A percentile compares a stretch with the other conserved stretches of the same genome.
Evolutionary conservation across 257 asterid genomes (phyloP).

Genomic region (Jaltomata sinuosa): DNA sequence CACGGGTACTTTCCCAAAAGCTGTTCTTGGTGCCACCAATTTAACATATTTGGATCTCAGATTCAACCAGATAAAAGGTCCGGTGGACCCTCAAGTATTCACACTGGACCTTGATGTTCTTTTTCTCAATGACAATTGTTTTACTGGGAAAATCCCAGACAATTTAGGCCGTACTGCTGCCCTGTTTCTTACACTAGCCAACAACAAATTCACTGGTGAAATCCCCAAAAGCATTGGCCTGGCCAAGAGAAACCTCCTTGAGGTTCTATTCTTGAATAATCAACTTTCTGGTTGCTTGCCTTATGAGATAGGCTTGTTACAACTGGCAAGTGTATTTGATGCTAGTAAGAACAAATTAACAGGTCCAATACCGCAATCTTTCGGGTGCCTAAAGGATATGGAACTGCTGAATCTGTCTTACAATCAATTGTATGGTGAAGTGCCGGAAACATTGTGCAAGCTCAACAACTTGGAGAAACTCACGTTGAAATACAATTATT

Average conservation of each 20-base stretch:
- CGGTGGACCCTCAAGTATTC: slow-evolving; percentile 32
- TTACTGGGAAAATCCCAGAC: slow-evolving; percentile 31
- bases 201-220: slow-evolving; percentile 37
- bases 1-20: slow-evolving; percentile 34
- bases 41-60: slow-evolving; percentile 59
- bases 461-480: slow-evolving; percentile 9
- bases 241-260: slow-evolving; percentile 16
- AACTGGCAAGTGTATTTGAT: slow-evolving; percentile 25
- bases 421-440: slow-evolving; percentile 43
- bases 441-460: slow-evolving; percentile 52
- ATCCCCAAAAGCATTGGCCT: slow-evolving; percentile 50
- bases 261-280: slow-evolving; percentile 37
- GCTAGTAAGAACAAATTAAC: slow-evolving; percentile 48
- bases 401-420: slow-evolving; percentile 17
- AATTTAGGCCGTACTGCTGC: slow-evolving; percentile 34
- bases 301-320: slow-evolving; percentile 38
- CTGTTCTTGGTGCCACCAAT: slow-evolving; percentile 30
- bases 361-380: slow-evolving; percentile 53
- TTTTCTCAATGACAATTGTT: slow-evolving; percentile 54
- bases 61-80: slow-evolving; percentile 36
- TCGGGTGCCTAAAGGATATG: slow-evolving; percentile 39
- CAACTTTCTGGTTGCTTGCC: slow-evolving; percentile 58
- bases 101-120: slow-evolving; percentile 49
- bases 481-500: slow-evolving; percentile 33
- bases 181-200: slow-evolving; percentile 42